Evolutionary conservation across 345 rosid genomes (phyloP), one percentile per base, ranked within the genome.

Genomic region (Camelina sativa): DNA sequence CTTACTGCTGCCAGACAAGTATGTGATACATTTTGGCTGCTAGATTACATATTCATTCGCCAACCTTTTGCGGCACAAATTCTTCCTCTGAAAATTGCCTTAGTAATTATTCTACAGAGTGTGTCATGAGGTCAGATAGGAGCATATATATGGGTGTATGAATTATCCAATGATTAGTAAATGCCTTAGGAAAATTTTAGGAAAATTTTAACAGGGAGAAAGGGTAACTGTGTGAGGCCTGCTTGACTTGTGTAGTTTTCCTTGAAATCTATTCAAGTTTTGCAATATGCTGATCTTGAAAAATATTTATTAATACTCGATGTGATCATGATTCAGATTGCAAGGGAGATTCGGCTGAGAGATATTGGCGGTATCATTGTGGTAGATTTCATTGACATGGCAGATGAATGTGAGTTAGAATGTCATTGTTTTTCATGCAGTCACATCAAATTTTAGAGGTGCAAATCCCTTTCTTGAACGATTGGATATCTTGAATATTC

Each of bases 321-420:
- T 67, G 46, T 13, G 40, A 58, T 59, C 51, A 78, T 72, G 69
- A 34, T 83, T 79, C 91, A 94, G 98, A 94, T 94, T 78, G 97
- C 97, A 25, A 87, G 98, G 82, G 98, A 94, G 86, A 76, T 94
- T 75, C 90, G 98, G 57, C 89, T 94, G 74, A 85, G 98, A 82
- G 96, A 91, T 67, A 85, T 94, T 55, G 98, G 98, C 12, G 98
- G 98, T 80, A 94, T 91, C 79, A 94, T 94, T 74, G 97, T 94
- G 65, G 98, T 94, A 32, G 98, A 94, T 89, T 94, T 94, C 82
- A 94, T 94, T 48, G 98, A 90, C 82, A 91, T 91, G 97, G 92
- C 56, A 51, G 96, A 91, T 80, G 97, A 91, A 59, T 86, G 97
- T 94, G 74, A 84, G 95, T 76, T 41, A 4, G 51, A 82, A 65